A percentile compares a stretch with the other conserved stretches of the same genome.
Evolutionary conservation across 2,329 filamentous ascomycete species (phyloP).

Genomic region (Aspergillus piperis): DNA sequence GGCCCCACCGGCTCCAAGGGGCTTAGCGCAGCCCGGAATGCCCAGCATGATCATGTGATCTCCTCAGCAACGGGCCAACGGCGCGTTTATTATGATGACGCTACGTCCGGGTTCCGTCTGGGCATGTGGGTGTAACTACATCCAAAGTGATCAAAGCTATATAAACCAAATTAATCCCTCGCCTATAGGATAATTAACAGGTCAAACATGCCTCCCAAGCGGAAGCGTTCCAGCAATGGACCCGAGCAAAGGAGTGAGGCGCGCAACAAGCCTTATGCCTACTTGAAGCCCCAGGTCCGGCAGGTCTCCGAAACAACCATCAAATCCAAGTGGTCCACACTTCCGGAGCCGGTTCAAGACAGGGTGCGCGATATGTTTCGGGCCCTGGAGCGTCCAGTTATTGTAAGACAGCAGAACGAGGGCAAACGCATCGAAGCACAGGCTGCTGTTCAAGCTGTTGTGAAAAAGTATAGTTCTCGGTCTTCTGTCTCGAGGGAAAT

Average conservation of each 20-base stretch:
- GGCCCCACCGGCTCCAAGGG: neutral
- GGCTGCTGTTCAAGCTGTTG: slow-evolving; percentile 42
- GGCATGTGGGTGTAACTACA: neutral
- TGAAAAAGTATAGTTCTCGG: slow-evolving; percentile 41
- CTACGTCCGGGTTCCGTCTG: neutral
- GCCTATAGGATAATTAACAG: neutral
- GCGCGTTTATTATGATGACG: slow-evolving; percentile 4
- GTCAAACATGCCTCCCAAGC: slow-evolving; percentile 24
- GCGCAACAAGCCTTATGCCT: slow-evolving; percentile 37
- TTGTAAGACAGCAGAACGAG: slow-evolving; percentile 45
- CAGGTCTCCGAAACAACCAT: slow-evolving; percentile 47
- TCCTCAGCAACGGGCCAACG: neutral
- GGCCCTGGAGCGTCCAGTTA: slow-evolving; percentile 46
- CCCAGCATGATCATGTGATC: neutral
- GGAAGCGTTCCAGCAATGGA: slow-evolving; percentile 29
- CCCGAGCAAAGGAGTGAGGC: slow-evolving; percentile 19
- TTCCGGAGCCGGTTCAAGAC: slow-evolving; percentile 45
- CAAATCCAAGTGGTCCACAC: slow-evolving; percentile 49
- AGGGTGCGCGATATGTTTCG: slow-evolving; percentile 46
- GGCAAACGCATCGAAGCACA: slow-evolving; percentile 46
- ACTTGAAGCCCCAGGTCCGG: slow-evolving; percentile 43
- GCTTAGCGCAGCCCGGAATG: neutral
- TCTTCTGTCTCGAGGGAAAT: neutral
- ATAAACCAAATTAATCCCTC: neutral
- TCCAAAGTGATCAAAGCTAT: neutral